Base-by-base conservation (phyloP, 257 asterid species). In the Solanum raphanifolium region DNA sequence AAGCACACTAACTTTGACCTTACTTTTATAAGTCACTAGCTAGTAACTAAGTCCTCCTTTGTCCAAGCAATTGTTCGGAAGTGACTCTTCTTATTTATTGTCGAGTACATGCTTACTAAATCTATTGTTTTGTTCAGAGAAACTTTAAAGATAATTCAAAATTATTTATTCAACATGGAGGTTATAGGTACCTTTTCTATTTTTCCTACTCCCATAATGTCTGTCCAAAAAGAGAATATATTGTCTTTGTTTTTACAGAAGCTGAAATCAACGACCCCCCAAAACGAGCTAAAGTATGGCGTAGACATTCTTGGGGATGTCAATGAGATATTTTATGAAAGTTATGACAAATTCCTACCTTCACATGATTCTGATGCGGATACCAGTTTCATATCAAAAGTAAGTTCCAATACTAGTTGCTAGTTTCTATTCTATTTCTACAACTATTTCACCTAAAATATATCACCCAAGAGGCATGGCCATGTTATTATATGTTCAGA, bases 161-260 rank as follows among this genome's bases (percentile, higher is more conserved):
- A 5, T 5, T 4, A 36, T 16, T 75, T 75, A 23, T 23, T 36
- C 58, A 39, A n/a, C 83, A 76, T 76, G 32, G 12, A 5, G 34
- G 34, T 43, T 78, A 55, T 88, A 95, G 98, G 99, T 97, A 97
- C 87, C 90, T 96, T 73, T 97, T 96, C 92, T 96, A 99, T 90
- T 97, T 98, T 91, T 97, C 98, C 6, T 94, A 96, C 41, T 92
- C 94, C 86, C 99, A 97, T 91, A 95, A 95, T 38, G 98, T 97
- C 55, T 98, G 98, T 36, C 98, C 98, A 23, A 94, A 95, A 87
- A 98, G 98, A 35, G 94, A 97, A 87, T 97, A 88, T 16, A 93
- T 97, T 83, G 96, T 98, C 10, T 97, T 97, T 79, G 99, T 97
- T 73, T 88, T 92, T 15, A 48, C 3, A 13, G 0, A 48, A 48